A percentile compares a stretch with the other conserved stretches of the same genome.
Conservation (phyloP, 768 basidiomycete genomes). For the Boletus coccyginus region DNA sequence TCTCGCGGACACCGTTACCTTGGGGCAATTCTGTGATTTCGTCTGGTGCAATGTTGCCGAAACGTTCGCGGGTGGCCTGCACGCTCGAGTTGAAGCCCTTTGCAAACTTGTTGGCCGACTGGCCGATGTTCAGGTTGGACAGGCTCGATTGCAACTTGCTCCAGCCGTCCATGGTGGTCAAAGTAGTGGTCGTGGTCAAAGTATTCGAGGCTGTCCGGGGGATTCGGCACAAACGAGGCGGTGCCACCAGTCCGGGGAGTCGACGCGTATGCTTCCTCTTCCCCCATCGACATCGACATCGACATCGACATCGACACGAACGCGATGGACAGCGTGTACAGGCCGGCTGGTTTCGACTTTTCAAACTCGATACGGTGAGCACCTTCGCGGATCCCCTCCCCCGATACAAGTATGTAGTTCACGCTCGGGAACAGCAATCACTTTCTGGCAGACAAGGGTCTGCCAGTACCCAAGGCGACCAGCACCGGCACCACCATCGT, state of each 20-base stretch:
- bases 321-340: constrained; percentile 48
- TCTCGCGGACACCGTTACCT: constrained; percentile 42
- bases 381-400: background rate
- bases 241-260: constrained; percentile 20
- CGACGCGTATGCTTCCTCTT: constrained; percentile 31
- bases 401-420: background rate
- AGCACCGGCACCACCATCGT: constrained; percentile 98
- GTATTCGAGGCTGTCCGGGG: constrained; percentile 9
- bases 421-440: constrained; percentile 50
- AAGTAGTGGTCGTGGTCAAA: background rate
- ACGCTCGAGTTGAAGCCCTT: constrained; percentile 81
- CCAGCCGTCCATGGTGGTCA: constrained; percentile 52
- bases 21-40: constrained; percentile 95
- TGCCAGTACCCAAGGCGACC: constrained; percentile 78
- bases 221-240: constrained; percentile 1
- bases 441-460: constrained; percentile 66
- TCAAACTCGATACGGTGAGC: constrained; percentile 68
- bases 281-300: too few relatives aligned
- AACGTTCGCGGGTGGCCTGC: constrained; percentile 82
- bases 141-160: constrained; percentile 63
- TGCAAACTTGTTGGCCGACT: constrained; percentile 70
- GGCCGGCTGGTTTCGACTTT: constrained; percentile 69
- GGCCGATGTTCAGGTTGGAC: constrained; percentile 63
- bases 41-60: constrained; percentile 87
- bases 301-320: background rate